Evolutionary conservation across 352 stramenopile species (phyloP).

Genomic region (Globisporangium heterothallicum): DNA sequence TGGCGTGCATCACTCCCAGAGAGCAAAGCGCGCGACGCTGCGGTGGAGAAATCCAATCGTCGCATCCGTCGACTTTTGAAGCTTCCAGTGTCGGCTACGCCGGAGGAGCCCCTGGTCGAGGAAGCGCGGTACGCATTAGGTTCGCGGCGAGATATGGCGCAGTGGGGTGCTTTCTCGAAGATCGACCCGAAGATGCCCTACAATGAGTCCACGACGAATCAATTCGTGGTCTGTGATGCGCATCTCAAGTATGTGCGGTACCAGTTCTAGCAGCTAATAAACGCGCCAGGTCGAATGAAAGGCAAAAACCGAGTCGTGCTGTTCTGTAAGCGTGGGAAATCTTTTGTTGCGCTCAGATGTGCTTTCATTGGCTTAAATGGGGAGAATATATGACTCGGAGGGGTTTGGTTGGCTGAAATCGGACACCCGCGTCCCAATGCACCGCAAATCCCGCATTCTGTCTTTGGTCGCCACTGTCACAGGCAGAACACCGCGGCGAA

Average conservation of each 20-base stretch:
- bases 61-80: conserved; percentile 63
- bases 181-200: conserved; percentile 50
- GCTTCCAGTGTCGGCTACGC: conserved; percentile 32
- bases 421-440: no score
- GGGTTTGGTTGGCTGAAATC: conserved; percentile 2
- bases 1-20: conserved; percentile 32
- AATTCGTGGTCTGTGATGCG: conserved; percentile 63
- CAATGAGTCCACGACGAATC: conserved; percentile 85
- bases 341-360: neutral
- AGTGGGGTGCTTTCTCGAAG: conserved; percentile 61
- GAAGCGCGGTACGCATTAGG: conserved; percentile 41
- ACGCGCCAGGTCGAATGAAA: no score
- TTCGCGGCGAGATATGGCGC: conserved; percentile 32
- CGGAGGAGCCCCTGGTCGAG: conserved; percentile 28
- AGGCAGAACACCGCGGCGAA: neutral
- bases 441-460: neutral
- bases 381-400: no score
- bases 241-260: conserved; percentile 64
- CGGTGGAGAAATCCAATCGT: conserved; percentile 28
- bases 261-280: conserved; percentile 11
- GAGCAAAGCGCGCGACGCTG: conserved; percentile 10
- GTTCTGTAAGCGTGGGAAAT: neutral
- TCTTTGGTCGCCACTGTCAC: neutral
- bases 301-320: no score
- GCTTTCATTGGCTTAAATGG: conserved; percentile 7